Conservation (phyloP, 2,329 filamentous ascomycete genomes). For the Fusarium nanum region DNA sequence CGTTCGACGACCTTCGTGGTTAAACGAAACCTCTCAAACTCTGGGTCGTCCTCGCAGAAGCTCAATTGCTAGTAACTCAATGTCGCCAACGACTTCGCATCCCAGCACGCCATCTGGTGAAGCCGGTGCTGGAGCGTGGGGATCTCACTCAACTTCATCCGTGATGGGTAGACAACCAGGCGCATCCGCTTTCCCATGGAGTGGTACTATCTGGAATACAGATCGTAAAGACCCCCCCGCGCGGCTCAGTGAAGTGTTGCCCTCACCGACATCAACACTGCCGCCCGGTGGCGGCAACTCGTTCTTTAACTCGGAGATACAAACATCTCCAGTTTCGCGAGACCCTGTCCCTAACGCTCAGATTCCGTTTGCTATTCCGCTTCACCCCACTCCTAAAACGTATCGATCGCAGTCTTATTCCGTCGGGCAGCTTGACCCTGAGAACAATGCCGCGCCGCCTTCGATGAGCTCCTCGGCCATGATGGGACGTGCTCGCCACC, state of each 20-base stretch:
- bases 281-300: constrained; percentile 59
- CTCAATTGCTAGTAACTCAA: constrained; percentile 79
- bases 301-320: constrained; percentile 64
- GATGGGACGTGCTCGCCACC: constrained; percentile 67
- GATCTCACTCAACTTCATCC: constrained; percentile 62
- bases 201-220: constrained; percentile 84
- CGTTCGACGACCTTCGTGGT: constrained; percentile 81
- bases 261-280: constrained; percentile 75
- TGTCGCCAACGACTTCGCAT: constrained; percentile 83
- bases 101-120: constrained; percentile 83
- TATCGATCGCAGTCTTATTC: constrained; percentile 98
- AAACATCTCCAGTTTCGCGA: constrained; percentile 63
- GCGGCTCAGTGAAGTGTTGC: constrained; percentile 78
- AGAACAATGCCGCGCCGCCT: constrained; percentile 57
- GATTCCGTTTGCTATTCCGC: constrained; percentile 86
- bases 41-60: constrained; percentile 75
- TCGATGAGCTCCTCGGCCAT: constrained; percentile 61
- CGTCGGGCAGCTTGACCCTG: constrained; percentile 86
- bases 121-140: constrained; percentile 63
- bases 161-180: constrained; percentile 62
- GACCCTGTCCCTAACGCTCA: constrained; percentile 69
- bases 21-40: constrained; percentile 81
- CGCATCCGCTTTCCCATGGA: constrained; percentile 73
- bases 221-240: constrained; percentile 82
- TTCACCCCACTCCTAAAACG: constrained; percentile 91